phyloP scores from a whole-genome alignment of 2,329 filamentous ascomycete genomes.

The Atkinsonella texensis region DNA sequence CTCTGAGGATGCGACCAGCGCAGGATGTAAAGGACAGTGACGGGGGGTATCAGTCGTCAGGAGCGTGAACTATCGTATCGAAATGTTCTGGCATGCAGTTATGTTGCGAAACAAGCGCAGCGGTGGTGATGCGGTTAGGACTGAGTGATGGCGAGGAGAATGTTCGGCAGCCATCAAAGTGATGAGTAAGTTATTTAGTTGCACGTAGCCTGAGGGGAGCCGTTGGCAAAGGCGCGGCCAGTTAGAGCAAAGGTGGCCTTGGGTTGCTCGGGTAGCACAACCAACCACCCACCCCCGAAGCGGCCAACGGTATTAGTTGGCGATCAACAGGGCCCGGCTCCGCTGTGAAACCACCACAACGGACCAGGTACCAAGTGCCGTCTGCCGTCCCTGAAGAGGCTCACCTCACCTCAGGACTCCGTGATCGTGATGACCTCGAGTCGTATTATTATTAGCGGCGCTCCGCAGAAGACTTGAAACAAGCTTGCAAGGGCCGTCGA shows the following conservation, averaged over 20 bases:
- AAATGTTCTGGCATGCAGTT: not conserved
- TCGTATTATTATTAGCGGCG: not conserved
- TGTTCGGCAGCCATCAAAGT: slow-evolving; percentile 15
- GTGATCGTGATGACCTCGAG: not conserved
- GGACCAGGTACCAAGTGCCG: too few species aligned
- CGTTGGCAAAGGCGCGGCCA: slow-evolving; percentile 1
- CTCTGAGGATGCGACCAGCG: slow-evolving; percentile 2
- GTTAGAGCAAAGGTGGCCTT: not conserved
- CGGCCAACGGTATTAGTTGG: not conserved
- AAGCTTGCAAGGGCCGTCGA: not conserved
- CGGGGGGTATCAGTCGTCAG: not conserved
- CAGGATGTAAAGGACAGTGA: not conserved
- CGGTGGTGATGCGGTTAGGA: slow-evolving; percentile 11
- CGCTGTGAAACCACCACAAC: not conserved
- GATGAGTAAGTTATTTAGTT: slow-evolving; percentile 8
- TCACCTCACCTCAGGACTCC: too few species aligned
- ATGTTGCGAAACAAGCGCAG: slow-evolving; percentile 7
- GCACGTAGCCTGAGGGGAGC: slow-evolving; percentile 14
- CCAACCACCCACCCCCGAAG: not conserved
- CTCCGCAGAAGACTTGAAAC: not conserved
- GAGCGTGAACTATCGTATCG: not conserved
- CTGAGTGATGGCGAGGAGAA: slow-evolving; percentile 7
- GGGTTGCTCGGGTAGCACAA: not conserved
- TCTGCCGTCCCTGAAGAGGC: too few species aligned
- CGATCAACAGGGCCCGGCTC: not conserved